These are phyloP conservation scores for Kernera saxatilis DNA, from an alignment of 345 rosid genomes.

Conservation along the genomic window DNA sequence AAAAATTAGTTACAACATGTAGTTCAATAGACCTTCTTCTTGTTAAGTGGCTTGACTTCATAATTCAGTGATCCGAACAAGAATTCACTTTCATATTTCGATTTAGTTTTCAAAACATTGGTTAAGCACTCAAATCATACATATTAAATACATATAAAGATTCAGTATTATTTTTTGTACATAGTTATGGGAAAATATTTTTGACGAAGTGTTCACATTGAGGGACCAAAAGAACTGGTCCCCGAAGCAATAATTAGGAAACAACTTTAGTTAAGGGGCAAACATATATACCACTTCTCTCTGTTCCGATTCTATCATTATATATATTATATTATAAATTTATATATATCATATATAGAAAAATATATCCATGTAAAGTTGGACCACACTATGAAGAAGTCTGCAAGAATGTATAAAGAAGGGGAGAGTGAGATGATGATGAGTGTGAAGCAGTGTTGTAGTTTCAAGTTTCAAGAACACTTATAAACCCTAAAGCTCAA, in stretches of 20 bases:
- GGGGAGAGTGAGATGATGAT: slow-evolving; percentile 21
- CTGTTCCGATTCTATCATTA: slow-evolving; percentile 1
- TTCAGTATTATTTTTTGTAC: neutral
- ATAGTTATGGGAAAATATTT: slow-evolving; percentile 5
- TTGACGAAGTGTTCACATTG: neutral
- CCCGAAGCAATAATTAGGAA: slow-evolving; percentile 29
- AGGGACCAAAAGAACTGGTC: slow-evolving; percentile 20
- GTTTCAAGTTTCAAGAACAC: slow-evolving; percentile 33
- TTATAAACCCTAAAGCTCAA: slow-evolving; percentile 32
- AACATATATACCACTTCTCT: slow-evolving; percentile 26
- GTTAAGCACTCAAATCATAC: neutral
- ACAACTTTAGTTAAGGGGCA: slow-evolving; percentile 31
- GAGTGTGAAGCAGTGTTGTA: slow-evolving; percentile 22
- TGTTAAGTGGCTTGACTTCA: neutral
- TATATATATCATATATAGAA: neutral
- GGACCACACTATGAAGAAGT: slow-evolving; percentile 32
- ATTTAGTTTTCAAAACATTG: neutral
- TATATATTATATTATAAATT: neutral
- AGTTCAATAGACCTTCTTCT: neutral
- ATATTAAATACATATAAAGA: neutral
- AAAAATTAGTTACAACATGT: neutral
- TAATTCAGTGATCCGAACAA: neutral
- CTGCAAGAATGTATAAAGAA: slow-evolving; percentile 30
- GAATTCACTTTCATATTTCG: neutral
- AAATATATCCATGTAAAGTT: slow-evolving; percentile 2